Evolutionary conservation across 106 monocot genomes (phyloP), one percentile per base, ranked within the genome.

Genomic region (Narthecium ossifragum): DNA sequence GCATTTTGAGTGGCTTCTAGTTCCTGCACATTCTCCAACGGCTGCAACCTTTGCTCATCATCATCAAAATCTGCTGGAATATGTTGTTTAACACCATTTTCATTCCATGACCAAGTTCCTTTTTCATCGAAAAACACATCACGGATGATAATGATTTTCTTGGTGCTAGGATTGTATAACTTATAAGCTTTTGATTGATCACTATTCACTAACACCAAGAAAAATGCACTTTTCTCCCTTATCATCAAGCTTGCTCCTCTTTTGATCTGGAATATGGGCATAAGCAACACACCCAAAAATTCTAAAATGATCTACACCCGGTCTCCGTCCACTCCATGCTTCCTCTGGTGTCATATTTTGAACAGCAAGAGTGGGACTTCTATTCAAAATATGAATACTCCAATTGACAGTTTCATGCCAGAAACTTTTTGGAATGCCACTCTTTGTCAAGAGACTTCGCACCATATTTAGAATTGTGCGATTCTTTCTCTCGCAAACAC

Each of bases 401-500:
- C 37, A 58, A 38, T 58, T 58, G 5, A 58, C 23, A 23, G 21
- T 38, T 38, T 38, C 7, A 7, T 34, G 58, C 37, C 36, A 58
- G 12, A 57, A 58, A 38, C 2, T 58, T 23, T 58, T 58, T 58
- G 58, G 36, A 58, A 38, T 23, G 36, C 13, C 25, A 18, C 37
- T n/a, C 12, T 23, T 58, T 34, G n/a, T 18, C 13, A 58, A 11
- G 8, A 58, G 10, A 32, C 37, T 58, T 58, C 21, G 20, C 34
- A 58, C 58, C 58, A 58, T 58, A 58, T 58, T 58, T 9, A 58
- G 36, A 25, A 58, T 58, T 4, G 58, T 58, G 15, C 36, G 10
- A 38, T 37, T 37, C 25, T 58, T 58, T 23, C n/a, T 58, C 37
- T 58, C 38, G 2, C 1, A 58, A 7, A 38, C 58, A 37, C 60